Evolutionary conservation across 2,329 filamentous ascomycete genomes (phyloP), one percentile per base, ranked within the genome.

Genomic region (Penicillium polonicum): DNA sequence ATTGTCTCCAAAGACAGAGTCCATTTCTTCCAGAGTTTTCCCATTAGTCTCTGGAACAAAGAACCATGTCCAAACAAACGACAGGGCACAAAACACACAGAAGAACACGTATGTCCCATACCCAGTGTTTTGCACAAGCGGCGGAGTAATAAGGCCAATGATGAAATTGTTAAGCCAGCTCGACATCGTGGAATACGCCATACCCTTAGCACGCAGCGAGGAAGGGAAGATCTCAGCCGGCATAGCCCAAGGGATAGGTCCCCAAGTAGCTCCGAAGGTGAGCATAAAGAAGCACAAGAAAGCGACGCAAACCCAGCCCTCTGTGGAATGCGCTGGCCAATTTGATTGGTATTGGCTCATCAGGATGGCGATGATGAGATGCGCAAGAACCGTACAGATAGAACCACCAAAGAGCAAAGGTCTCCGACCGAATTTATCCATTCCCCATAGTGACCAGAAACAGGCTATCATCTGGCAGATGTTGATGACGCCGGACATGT

Each of bases 121-220:
- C 0, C 75, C 75, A 0, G 74, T 84, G 52, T 82, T 82, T 54
- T 81, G 74, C 19, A 88, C 80, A 57, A 88, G 79, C 1, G 85
- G 78, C 0, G 85, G 86, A 0, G 85, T 87, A 9, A 87, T 80
- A 68, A 88, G 79, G 21, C 87, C 85, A 38, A 76, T 72, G 9
- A 70, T 69, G 55, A 77, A 77, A 57, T 76, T 75, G 59, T 72
- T 72, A 6, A 77, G 57, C 75, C 75, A 78, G 25, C 69, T 68
- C 33, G 68, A 71, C 2, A 72, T 67, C 0, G 72, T 73, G 0
- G 71, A 63, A 4, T 71, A 61, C 0, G 70, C 73, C 2, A 76
- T 72, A 4, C 74, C 74, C 57, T 75, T 75, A 2, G 72, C 68
- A 4, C 75, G 65, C 6, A 62, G 66, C 1, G 72, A 64, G 9